Percentiles rank a stretch among this genome's conserved stretches.
Evolutionary conservation across 1,284 basidiomycete species (phyloP).

Genomic region (Thecaphora thlaspeos): DNA sequence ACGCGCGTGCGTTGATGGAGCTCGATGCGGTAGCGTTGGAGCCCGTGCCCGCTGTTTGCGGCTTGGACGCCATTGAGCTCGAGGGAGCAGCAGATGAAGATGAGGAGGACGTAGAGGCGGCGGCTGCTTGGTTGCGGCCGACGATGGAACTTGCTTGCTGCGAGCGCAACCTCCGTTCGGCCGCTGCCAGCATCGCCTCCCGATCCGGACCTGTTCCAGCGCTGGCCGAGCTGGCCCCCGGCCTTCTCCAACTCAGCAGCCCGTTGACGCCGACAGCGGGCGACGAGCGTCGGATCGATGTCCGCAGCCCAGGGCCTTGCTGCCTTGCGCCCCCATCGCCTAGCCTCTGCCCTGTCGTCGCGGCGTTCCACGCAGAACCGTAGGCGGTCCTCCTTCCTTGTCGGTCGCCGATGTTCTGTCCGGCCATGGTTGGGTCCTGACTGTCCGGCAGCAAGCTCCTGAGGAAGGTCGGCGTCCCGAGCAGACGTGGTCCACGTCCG

Average conservation of each 20-base stretch:
- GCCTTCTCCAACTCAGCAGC: constrained; percentile 21
- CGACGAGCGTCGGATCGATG: constrained; percentile 1
- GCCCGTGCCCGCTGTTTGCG: no score
- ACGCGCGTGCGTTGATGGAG: no score
- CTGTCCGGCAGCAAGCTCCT: constrained; percentile 31
- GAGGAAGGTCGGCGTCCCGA: constrained; percentile 29
- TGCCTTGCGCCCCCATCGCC: neutral
- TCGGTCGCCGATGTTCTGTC: constrained; percentile 26
- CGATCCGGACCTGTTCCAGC: constrained; percentile 18
- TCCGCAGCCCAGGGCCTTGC: constrained; percentile 1
- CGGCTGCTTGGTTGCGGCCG: constrained; percentile 36
- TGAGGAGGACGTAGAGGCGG: no score
- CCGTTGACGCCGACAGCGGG: constrained; percentile 12
- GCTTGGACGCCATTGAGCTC: no score
- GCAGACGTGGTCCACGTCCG: constrained; percentile 17
- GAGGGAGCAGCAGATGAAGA: no score
- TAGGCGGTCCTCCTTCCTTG: constrained; percentile 31
- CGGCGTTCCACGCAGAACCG: constrained; percentile 30
- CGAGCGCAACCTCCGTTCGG: constrained; percentile 34
- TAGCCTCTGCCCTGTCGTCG: neutral
- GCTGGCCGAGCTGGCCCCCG: constrained; percentile 8
- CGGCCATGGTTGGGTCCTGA: constrained; percentile 33
- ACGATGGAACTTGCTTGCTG: constrained; percentile 29
- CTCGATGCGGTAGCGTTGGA: no score
- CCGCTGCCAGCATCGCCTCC: constrained; percentile 40